Evolutionary conservation across 2,329 filamentous ascomycete genomes (phyloP).

Genomic region (Xylariaceae sp.): DNA sequence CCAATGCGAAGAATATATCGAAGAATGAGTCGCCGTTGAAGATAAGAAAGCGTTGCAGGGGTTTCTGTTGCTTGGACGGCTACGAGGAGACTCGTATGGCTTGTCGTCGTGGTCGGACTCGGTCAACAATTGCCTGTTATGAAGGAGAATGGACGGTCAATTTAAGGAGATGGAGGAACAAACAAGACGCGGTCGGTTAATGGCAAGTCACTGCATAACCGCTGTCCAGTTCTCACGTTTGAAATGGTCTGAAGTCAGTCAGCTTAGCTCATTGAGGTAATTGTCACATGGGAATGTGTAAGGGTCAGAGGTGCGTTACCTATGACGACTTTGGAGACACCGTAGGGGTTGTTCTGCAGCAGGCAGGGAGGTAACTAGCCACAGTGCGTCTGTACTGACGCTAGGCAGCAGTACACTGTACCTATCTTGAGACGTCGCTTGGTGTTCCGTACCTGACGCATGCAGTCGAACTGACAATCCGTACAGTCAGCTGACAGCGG

Average conservation of each 20-base stretch:
- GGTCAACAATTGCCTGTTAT: background rate
- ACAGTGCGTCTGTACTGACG: background rate
- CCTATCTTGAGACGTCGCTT: background rate
- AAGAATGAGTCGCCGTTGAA: background rate
- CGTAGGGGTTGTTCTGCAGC: background rate
- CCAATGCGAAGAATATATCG: slow-evolving; percentile 3
- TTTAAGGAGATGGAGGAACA: background rate
- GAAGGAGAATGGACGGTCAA: slow-evolving; percentile 1
- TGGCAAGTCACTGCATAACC: background rate
- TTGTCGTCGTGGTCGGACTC: background rate
- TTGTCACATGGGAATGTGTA: slow-evolving; percentile 17
- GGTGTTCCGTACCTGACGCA: background rate
- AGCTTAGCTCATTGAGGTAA: background rate
- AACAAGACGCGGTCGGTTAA: background rate
- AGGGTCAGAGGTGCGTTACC: background rate
- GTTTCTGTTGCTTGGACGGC: background rate
- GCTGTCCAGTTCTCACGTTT: background rate
- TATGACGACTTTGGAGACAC: background rate
- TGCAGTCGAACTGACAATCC: background rate
- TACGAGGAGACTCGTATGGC: background rate
- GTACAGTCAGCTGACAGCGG: no score
- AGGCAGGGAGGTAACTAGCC: background rate
- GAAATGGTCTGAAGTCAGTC: background rate
- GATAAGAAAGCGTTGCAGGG: background rate
- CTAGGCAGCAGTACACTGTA: background rate